These are phyloP conservation scores for Sporisorium scitamineum DNA, from an alignment of 1,284 basidiomycete species.

Conservation along the genomic window DNA sequence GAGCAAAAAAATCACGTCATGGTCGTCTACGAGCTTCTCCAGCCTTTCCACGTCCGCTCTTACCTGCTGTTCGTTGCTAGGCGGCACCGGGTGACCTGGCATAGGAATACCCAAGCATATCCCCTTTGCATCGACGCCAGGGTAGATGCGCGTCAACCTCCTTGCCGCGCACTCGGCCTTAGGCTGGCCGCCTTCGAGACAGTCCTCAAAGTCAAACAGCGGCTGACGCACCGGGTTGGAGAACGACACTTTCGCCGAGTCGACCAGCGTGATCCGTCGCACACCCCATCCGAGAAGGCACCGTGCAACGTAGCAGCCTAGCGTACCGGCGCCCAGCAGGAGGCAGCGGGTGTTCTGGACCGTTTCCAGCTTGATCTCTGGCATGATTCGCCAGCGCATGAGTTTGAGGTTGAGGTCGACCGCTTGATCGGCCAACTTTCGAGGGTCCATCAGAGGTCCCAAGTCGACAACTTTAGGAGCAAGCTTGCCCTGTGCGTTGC, in stretches of 20 bases:
- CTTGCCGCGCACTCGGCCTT: conserved; percentile 93
- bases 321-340: conserved; percentile 91
- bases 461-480: conserved; percentile 89
- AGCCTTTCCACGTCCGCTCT: conserved; percentile 79
- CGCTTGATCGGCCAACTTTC: conserved; percentile 87
- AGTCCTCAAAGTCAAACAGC: conserved; percentile 93
- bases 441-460: conserved; percentile 94
- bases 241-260: conserved; percentile 90
- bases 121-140: conserved; percentile 86
- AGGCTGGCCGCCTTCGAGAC: conserved; percentile 88
- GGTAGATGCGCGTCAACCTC: conserved; percentile 87
- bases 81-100: conserved; percentile 91
- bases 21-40: conserved; percentile 81
- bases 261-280: conserved; percentile 89
- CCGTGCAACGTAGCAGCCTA: conserved; percentile 95
- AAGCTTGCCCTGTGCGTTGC: conserved; percentile 84
- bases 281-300: conserved; percentile 91
- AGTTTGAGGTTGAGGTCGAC: conserved; percentile 96
- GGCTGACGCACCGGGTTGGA: conserved; percentile 98
- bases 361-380: conserved; percentile 86
- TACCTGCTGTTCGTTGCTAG: conserved; percentile 73
- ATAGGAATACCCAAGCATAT: conserved; percentile 86
- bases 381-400: conserved; percentile 97
- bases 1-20: conserved; percentile 91
- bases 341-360: conserved; percentile 84